Conservation (phyloP, 495 filamentous ascomycete species). For the Podospora australis region DNA sequence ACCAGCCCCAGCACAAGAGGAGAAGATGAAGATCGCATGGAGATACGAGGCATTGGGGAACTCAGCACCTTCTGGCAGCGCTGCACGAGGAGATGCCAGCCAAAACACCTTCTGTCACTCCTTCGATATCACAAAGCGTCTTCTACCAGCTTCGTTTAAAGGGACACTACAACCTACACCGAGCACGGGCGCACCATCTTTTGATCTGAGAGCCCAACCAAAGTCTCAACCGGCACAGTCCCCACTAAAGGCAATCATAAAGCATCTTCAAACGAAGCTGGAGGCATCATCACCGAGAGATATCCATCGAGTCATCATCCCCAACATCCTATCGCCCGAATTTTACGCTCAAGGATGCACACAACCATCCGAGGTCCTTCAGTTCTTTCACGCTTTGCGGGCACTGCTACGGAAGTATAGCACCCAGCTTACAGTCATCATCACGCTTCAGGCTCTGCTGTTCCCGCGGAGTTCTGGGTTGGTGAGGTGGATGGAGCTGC, state of each 20-base stretch:
- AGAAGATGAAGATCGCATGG: conserved; percentile 99
- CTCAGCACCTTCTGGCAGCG: conserved; percentile 40
- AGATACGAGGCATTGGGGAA: conserved; percentile 83
- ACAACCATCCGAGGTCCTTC: conserved; percentile 65
- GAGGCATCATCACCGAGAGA: conserved; percentile 47
- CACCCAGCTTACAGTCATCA: conserved; percentile 60
- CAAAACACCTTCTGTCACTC: conserved; percentile 69
- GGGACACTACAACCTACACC: conserved; percentile 40
- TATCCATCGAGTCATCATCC: conserved; percentile 79
- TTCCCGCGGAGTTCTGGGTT: conserved; percentile 73
- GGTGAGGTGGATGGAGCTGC: conserved; percentile 79
- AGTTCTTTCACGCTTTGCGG: conserved; percentile 75
- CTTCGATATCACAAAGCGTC: conserved; percentile 84
- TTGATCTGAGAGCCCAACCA: conserved; percentile 9
- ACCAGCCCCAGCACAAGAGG: conserved; percentile 36
- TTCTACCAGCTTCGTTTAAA: conserved; percentile 49
- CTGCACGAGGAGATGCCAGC: conserved; percentile 42
- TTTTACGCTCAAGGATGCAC: conserved; percentile 64
- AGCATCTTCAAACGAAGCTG: conserved; percentile 53
- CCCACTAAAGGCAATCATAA: conserved; percentile 59
- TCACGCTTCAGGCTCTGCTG: conserved; percentile 74
- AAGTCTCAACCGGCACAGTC: conserved; percentile 33
- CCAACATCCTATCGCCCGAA: conserved; percentile 74
- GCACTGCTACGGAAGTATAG: conserved; percentile 64
- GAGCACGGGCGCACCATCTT: conserved; percentile 26